Conservation (phyloP, 179 eudicot genomes). For the Heliamphora pulchella region DNA sequence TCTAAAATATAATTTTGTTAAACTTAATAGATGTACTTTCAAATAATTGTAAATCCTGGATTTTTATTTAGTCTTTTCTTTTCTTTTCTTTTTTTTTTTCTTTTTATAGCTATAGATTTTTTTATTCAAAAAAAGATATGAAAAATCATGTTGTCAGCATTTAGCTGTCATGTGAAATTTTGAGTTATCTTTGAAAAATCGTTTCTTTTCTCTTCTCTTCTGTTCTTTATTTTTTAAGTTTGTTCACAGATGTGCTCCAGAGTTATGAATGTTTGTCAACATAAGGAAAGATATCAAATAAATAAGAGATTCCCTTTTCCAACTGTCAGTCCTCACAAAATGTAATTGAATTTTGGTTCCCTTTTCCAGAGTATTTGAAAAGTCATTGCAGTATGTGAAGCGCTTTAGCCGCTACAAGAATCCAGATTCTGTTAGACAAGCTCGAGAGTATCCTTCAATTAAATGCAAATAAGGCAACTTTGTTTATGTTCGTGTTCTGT, state of each 20-base stretch:
- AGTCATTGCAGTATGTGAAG: slow-evolving; percentile 85
- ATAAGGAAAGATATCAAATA: background rate
- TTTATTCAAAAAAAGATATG: too few species aligned
- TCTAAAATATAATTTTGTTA: too few species aligned
- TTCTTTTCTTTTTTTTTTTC: too few species aligned
- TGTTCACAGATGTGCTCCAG: background rate
- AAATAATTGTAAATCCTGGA: too few species aligned
- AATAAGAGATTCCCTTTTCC: background rate
- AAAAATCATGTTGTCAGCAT: too few species aligned
- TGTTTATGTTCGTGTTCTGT: background rate
- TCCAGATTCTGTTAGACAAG: slow-evolving; percentile 87
- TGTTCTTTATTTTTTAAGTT: background rate
- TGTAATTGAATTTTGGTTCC: background rate
- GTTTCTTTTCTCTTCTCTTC: too few species aligned
- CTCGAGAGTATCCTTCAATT: slow-evolving; percentile 59
- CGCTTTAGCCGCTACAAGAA: slow-evolving; percentile 93
- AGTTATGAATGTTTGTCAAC: too few species aligned
- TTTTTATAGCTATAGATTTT: too few species aligned
- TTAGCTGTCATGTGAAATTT: too few species aligned
- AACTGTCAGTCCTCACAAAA: background rate
- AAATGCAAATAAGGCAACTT: background rate
- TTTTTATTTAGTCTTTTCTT: too few species aligned
- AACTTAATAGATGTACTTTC: too few species aligned
- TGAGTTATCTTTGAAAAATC: too few species aligned
- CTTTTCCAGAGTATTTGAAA: slow-evolving; percentile 65